Percentiles rank a stretch among this genome's conserved stretches.
These are phyloP conservation scores for Rhinocladiella similis DNA, from an alignment of 2,329 filamentous ascomycete species.

Conservation along the genomic window DNA sequence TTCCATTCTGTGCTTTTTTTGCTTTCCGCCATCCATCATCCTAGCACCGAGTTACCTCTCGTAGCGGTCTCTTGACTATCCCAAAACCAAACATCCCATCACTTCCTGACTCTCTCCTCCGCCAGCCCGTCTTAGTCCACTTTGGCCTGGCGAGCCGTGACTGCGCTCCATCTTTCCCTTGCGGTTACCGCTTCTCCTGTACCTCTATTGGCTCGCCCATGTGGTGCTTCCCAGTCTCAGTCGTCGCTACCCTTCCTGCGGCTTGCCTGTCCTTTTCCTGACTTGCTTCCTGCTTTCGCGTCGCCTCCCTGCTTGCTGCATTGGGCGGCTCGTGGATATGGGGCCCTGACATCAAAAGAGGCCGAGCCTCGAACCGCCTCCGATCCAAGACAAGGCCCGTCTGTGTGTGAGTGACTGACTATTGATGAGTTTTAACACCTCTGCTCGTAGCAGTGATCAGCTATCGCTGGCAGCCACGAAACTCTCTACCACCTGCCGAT, in stretches of 20 bases:
- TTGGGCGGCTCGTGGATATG: conserved; percentile 19
- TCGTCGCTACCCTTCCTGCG: conserved; percentile 25
- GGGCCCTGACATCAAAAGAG: conserved; percentile 26
- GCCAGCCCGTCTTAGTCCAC: conserved; percentile 30
- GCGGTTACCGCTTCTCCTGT: conserved; percentile 6
- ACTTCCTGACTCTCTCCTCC: conserved; percentile 17
- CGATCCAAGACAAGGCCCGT: conserved; percentile 28
- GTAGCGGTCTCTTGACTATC: conserved; percentile 13
- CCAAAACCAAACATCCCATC: conserved; percentile 25
- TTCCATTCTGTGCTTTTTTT: conserved; percentile 5
- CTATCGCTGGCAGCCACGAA: conserved; percentile 25
- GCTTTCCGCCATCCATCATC: conserved; percentile 23
- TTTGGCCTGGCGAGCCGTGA: conserved; percentile 11
- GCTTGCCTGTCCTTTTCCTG: conserved; percentile 24
- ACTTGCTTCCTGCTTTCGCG: conserved; percentile 14
- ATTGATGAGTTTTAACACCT: conserved; percentile 8
- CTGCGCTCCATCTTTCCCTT: conserved; percentile 21
- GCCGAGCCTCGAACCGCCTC: conserved; percentile 30
- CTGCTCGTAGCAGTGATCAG: conserved; percentile 10
- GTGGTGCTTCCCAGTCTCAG: conserved; percentile 19
- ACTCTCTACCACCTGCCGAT: conserved; percentile 18
- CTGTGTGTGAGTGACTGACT: conserved; percentile 22
- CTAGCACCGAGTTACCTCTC: conserved; percentile 8
- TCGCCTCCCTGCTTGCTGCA: conserved; percentile 16
- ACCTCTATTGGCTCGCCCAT: conserved; percentile 22